A percentile compares a stretch with the other conserved stretches of the same genome.
phyloP scores from a whole-genome alignment of 2,329 filamentous ascomycete species.

The Aspergillus sp. region DNA sequence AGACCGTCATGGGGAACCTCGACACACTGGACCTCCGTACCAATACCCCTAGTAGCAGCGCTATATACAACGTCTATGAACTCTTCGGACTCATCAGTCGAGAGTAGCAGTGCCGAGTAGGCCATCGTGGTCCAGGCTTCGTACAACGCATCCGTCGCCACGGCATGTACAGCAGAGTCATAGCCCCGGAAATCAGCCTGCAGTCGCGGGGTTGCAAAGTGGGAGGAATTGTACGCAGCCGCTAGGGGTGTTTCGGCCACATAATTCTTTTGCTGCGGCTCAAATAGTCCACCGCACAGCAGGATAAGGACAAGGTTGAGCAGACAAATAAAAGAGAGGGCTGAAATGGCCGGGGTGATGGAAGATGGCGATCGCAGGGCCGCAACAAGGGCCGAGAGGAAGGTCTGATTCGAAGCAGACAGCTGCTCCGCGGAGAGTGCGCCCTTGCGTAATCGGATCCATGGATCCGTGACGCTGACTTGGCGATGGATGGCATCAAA shows the following conservation, averaged over 20 bases:
- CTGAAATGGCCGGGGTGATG: conserved; percentile 17
- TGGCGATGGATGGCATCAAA: conserved; percentile 26
- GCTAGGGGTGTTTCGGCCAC: neutral
- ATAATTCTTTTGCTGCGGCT: conserved; percentile 16
- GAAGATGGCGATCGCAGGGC: neutral
- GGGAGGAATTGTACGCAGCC: neutral
- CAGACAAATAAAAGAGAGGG: neutral
- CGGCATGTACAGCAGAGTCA: neutral
- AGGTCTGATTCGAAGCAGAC: conserved; percentile 13
- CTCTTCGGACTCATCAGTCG: neutral
- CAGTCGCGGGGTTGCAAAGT: neutral
- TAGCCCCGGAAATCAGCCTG: neutral
- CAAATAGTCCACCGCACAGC: conserved; percentile 27
- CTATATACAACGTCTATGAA: neutral
- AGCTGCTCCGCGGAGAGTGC: conserved; percentile 16
- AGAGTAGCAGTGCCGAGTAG: neutral
- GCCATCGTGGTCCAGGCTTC: neutral
- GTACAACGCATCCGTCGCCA: neutral
- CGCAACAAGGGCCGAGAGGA: neutral
- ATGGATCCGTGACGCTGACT: conserved; percentile 27
- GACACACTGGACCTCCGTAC: neutral
- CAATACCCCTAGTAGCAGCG: neutral
- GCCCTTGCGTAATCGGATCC: conserved; percentile 24
- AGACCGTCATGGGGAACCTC: neutral
- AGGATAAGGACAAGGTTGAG: conserved; percentile 21